Base-by-base conservation (phyloP, 192 early-diverging fungal species). In the Coemansia nantahalensis region DNA sequence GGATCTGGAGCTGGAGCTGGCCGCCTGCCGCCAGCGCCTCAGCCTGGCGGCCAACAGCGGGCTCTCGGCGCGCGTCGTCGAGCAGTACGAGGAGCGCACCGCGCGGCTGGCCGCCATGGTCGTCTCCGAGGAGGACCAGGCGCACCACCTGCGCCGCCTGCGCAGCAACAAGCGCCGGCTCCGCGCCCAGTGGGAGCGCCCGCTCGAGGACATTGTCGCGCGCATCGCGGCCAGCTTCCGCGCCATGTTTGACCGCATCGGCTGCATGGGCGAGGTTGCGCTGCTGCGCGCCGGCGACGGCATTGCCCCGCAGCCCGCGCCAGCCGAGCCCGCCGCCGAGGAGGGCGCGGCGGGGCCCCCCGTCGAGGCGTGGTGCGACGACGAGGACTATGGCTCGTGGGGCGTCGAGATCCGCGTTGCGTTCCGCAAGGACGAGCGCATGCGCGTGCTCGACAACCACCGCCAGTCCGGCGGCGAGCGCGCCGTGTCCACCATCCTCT, bases 381-480 rank as follows among this genome's bases (percentile, higher is more conserved):
- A 83, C 47, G 90, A 91, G 34, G 90, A 94, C 55, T 99, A 84
- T 67, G 86, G 84, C 47, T 80, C 86, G 59, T 99, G 94, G 93
- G 91, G 92, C 12, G 85, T 97, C 40, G 90, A 99, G 49, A 97
- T 98, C 48, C 68, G 83, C 7, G 96, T 99, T 45, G 91, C 92
- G 62, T 99, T 99, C 73, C 83, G 92, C 48, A 84, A 86, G 40
- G 68, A 63, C 39, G 95, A 97, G 53, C 81, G 82, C 17, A 79
- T 96, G 23, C 89, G 97, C 65, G 60, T 82, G 16, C 75, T 99
- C 24, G 92, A 86, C 19, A 89, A 82, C 14, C 88, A 90, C 31
- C 84, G 97, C 8, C 97, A 99, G 72, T 96, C 92, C 1, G 97
- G 95, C 45, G 97, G 94, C 81, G 96, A 99, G 58, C 84, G 95